These are phyloP conservation scores for Chaetomium cochliodes DNA, from an alignment of 495 filamentous ascomycete species.

Conservation along the genomic window DNA sequence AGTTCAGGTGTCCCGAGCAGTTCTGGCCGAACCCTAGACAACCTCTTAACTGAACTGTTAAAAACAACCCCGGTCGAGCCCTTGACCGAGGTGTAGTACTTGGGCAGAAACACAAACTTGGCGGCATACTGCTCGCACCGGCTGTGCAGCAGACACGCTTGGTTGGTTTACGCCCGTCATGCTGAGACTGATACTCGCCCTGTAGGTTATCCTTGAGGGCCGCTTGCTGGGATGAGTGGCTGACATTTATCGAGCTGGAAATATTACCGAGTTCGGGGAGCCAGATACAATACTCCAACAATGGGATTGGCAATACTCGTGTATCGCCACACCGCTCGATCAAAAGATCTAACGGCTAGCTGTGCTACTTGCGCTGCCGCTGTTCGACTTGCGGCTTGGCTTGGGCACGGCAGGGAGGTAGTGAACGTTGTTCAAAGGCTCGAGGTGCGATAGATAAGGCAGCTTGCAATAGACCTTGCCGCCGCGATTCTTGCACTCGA, in stretches of 20 bases:
- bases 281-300: background rate
- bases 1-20: background rate
- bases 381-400: background rate
- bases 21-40: no score
- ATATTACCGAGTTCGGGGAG: background rate
- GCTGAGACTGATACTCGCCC: background rate
- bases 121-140: background rate
- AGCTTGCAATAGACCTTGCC: constrained; percentile 17
- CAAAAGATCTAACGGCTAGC: background rate
- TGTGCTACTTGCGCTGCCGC: background rate
- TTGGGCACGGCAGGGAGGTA: background rate
- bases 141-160: background rate
- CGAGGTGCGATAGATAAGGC: constrained; percentile 1
- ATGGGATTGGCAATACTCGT: background rate
- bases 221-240: background rate
- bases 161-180: background rate
- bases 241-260: background rate
- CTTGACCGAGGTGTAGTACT: background rate
- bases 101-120: background rate
- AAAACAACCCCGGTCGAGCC: background rate
- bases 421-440: background rate
- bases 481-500: constrained; percentile 18
- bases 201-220: background rate
- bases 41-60: background rate
- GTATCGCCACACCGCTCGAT: background rate